These are phyloP conservation scores for Hypocreales sp. DNA, from an alignment of 2,329 filamentous ascomycete genomes.

Conservation along the genomic window DNA sequence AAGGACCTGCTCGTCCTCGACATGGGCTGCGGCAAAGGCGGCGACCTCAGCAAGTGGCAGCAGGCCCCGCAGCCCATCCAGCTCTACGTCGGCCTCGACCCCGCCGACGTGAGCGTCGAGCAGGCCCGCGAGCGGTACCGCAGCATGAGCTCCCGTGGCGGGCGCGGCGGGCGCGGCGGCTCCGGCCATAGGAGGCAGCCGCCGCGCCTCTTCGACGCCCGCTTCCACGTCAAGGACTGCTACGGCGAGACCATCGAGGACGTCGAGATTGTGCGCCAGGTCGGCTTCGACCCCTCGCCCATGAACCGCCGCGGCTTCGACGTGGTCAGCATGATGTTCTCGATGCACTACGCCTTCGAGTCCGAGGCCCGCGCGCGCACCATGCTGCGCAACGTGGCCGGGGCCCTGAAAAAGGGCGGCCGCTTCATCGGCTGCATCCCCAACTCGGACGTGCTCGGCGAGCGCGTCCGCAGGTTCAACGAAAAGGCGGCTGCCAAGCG, in stretches of 20 bases:
- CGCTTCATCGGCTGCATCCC: conserved; percentile 91
- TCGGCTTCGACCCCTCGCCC: conserved; percentile 71
- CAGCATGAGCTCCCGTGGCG: conserved; percentile 48
- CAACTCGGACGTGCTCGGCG: conserved; percentile 83
- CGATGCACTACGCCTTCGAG: conserved; percentile 97
- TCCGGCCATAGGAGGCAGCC: conserved; percentile 29
- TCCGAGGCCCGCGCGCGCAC: conserved; percentile 74
- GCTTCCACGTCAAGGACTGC: conserved; percentile 86
- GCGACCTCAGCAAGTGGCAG: conserved; percentile 92
- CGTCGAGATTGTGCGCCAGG: conserved; percentile 65
- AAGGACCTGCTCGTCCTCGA: conserved; percentile 71
- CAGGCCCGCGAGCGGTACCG: conserved; percentile 78
- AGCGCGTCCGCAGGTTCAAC: conserved; percentile 65
- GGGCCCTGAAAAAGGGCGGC: conserved; percentile 81
- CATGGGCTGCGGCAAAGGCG: conserved; percentile 92
- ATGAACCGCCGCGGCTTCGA: conserved; percentile 74
- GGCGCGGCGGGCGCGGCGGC: conserved; percentile 38
- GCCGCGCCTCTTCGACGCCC: conserved; percentile 59
- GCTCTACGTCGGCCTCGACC: conserved; percentile 87
- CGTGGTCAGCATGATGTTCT: conserved; percentile 98
- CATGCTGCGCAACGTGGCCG: conserved; percentile 89
- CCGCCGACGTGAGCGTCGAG: conserved; percentile 79
- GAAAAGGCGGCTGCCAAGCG: conserved; percentile 24
- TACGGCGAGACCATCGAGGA: conserved; percentile 74
- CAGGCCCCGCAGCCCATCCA: conserved; percentile 81